Conservation (phyloP, 345 rosid genomes). For the Eucalyptus leucophloia region DNA sequence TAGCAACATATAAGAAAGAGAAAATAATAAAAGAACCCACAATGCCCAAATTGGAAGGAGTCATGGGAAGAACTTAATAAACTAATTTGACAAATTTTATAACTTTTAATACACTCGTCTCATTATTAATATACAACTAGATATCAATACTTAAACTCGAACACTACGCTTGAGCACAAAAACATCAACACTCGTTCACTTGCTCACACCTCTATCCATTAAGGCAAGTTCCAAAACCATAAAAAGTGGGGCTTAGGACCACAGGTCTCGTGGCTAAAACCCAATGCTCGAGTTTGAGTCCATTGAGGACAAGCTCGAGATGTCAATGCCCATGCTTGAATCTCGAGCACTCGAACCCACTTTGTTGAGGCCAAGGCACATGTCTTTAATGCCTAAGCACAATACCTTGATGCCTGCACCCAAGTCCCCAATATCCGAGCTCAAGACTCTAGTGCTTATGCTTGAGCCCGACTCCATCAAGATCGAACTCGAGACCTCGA, state of each 20-base stretch:
- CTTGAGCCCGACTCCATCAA: not conserved
- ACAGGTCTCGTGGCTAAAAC: not conserved
- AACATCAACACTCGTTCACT: not conserved
- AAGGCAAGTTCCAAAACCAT: not conserved
- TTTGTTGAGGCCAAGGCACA: rapidly evolving
- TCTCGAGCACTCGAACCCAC: rapidly evolving
- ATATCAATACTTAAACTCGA: too few species aligned
- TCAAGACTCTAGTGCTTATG: not conserved
- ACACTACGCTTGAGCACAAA: rapidly evolving
- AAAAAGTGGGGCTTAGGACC: not conserved
- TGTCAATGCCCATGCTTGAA: not conserved
- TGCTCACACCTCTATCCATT: not conserved
- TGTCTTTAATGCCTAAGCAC: not conserved
- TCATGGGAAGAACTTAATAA: rapidly evolving
- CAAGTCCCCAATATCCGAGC: rapidly evolving
- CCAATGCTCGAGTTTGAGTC: not conserved
- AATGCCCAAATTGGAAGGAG: rapidly evolving
- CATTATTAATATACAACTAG: too few species aligned
- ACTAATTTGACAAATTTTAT: too few species aligned
- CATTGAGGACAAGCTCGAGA: not conserved
- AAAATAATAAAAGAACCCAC: not conserved
- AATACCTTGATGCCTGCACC: not conserved
- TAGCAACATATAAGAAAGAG: rapidly evolving
- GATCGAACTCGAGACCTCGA: not conserved
- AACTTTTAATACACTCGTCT: not conserved